Evolutionary conservation across 2,329 filamentous ascomycete genomes (phyloP), one percentile per base, ranked within the genome.

Genomic region (Nemania sp.): DNA sequence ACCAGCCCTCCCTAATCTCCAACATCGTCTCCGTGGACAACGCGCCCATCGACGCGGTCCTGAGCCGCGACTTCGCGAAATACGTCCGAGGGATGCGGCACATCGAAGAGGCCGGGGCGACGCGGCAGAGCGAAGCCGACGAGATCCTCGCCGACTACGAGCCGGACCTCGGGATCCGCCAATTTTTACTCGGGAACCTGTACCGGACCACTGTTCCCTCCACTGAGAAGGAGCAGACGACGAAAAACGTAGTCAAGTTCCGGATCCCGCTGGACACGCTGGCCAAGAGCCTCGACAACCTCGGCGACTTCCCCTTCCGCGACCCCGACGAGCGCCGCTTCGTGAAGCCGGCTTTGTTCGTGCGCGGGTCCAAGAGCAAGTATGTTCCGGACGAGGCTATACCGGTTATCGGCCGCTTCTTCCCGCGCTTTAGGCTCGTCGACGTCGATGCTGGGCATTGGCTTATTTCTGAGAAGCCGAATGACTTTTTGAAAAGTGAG

Each of bases 131-230:
- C 14, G 89, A 96, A 43, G 93, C 93, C 1, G 90, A 97, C 70
- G 77, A 80, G 54, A 91, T 97, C 42, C 76, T 97, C 19, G 73
- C 83, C 48, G 77, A 85, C 1, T 93, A 88, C 68, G 93, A 95
- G 69, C 72, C 85, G 77, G 84, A 86, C 12, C 72, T 95, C 4
- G 77, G 86, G 0, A 87, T 99, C 61, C 86, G 94, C 2, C 92
- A 97, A 68, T 99, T 97, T 71, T 81, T 99, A 14, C 82, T 99
- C 1, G 90, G 89, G 9, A 99, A 97, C 68, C 77, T 97, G 33
- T 73, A 88, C 61, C 82, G 86, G 5, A 34, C 41, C 6, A 15
- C 56, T 43, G 24, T n/a, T 8, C 2, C 76, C 79, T 1, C 48
- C 63, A 23, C 20, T 3, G 8, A 23, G 1, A 1, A 20, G 7